phyloP scores from a whole-genome alignment of 768 basidiomycete genomes.

The Amanita subjunquillea region DNA sequence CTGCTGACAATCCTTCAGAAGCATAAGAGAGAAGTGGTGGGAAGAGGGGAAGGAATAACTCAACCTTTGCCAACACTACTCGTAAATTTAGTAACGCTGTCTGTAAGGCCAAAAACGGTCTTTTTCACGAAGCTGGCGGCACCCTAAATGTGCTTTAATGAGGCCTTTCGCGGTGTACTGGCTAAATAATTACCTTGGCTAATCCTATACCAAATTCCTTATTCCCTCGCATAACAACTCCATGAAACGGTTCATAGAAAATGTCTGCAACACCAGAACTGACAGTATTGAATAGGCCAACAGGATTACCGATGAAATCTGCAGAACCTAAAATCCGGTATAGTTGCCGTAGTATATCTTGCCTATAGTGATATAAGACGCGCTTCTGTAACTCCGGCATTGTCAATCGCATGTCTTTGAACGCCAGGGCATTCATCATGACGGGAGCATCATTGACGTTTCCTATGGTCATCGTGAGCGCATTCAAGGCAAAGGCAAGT shows the following conservation, averaged over 20 bases:
- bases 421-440: slow-evolving; percentile 85
- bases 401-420: slow-evolving; percentile 89
- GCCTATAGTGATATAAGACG: slow-evolving; percentile 85
- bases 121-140: slow-evolving; percentile 98
- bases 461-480: slow-evolving; percentile 92
- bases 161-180: not conserved
- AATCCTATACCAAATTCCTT: slow-evolving; percentile 90
- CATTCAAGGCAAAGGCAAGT: slow-evolving; percentile 86
- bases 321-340: slow-evolving; percentile 98
- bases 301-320: slow-evolving; percentile 93
- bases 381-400: slow-evolving; percentile 77
- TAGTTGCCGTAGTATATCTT: slow-evolving; percentile 87
- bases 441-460: slow-evolving; percentile 95
- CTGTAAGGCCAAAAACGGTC: slow-evolving; percentile 92
- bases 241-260: slow-evolving; percentile 97
- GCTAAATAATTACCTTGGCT: slow-evolving; percentile 54
- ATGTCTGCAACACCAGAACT: slow-evolving; percentile 97
- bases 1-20: slow-evolving; percentile 76
- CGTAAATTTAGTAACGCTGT: slow-evolving; percentile 97
- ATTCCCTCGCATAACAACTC: slow-evolving; percentile 93
- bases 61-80: slow-evolving; percentile 93
- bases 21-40: not conserved
- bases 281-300: slow-evolving; percentile 96
- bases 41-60: not conserved
- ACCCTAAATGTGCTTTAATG: slow-evolving; percentile 40